Base-by-base conservation (phyloP, 495 filamentous ascomycete genomes). In the Talaromyces wortmannii region DNA sequence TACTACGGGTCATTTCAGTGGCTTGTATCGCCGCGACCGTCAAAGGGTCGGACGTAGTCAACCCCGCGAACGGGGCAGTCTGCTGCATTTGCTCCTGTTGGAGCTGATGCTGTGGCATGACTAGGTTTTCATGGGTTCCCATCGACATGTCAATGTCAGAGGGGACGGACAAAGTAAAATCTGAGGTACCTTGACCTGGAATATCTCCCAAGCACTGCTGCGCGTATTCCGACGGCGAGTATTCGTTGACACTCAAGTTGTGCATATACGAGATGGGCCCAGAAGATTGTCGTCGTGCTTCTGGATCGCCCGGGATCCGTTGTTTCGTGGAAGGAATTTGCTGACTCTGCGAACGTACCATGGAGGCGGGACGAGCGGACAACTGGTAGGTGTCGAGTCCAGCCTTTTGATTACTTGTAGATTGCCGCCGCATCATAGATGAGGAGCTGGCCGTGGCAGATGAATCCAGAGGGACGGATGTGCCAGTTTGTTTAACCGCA, bases 261-360 rank as follows among this genome's bases (percentile, higher is more conserved):
- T 57, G 61, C 23, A 61, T 53, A 42, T 33, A 31, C 52, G 44
- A 66, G 33, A 59, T 54, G 40, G 65, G 59, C 59, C 69, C 72
- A 60, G 64, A 63, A 40, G 70, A 69, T 59, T 68, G 69, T 44
- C 68, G 67, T 48, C 68, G 67, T 33, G 63, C 45, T n/a, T 53
- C 52, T 31, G 16, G 49, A 16, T 29, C 23, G 44, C 7, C 44
- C 40, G 16, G 52, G 44, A 40, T 45, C 13, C 16, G 30, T 17
- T 36, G 13, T 17, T 17, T 46, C 17, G 44, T 23, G n/a, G 66
- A 60, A 13, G 73, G 71, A 47, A 64, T 65, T 54, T 76, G 72
- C 44, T 75, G 70, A 55, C 72, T 77, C 48, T 76, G 68, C 45
- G 74, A 77, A 53, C 74, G 72, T 50, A 66, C 65, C 74, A 77